Evolutionary conservation across 164 flowering plant genomes (phyloP), one percentile per base, ranked within the genome.

Genomic region (Cinnamomum micranthum): DNA sequence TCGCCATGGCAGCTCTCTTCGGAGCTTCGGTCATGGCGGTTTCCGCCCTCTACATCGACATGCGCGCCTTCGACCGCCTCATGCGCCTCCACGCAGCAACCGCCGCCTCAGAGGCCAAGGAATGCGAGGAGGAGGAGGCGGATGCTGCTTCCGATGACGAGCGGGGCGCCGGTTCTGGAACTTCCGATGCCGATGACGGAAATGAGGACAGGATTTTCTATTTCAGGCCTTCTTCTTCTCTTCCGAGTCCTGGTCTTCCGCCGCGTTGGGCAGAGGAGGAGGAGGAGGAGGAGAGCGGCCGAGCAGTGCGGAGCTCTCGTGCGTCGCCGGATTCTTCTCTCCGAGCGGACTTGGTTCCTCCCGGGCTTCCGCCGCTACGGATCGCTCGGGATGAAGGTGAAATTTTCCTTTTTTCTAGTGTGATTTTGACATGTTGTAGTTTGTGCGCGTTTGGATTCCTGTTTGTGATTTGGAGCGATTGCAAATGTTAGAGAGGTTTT

Each of bases 11-110:
- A 68, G 92, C 95, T 0, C 70, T 91, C 2, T 76, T 88, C 71
- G 95, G 95, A 25, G 95, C 95, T 13, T 91, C 95, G 2, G 59
- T 89, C 0, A 83, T 89, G 89, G 91, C 92, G 6, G 72, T 89
- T 23, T 91, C 93, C 51, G 89, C 93, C 31, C 89, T 85, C 76
- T 91, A 75, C 84, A 80, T 91, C 50, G 92, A 89, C 86, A 84
- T 79, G 68, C 87, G 88, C 74, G 82, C 81, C 71, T 87, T 89
- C 75, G 80, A 85, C 25, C 88, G 87, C 71, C 80, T 86, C 70
- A 68, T 83, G 68, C 50, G 73, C 58, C 85, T 88, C 72, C 80
- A 81, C 33, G n/a, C 51, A n/a, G 25, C 12, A 7, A 11, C 35
- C 51, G 20, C 28, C n/a, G 20, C 66, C 9, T 52, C 59, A 0